Base-by-base conservation (phyloP, 352 stramenopile species). In the Pythium brassicae region DNA sequence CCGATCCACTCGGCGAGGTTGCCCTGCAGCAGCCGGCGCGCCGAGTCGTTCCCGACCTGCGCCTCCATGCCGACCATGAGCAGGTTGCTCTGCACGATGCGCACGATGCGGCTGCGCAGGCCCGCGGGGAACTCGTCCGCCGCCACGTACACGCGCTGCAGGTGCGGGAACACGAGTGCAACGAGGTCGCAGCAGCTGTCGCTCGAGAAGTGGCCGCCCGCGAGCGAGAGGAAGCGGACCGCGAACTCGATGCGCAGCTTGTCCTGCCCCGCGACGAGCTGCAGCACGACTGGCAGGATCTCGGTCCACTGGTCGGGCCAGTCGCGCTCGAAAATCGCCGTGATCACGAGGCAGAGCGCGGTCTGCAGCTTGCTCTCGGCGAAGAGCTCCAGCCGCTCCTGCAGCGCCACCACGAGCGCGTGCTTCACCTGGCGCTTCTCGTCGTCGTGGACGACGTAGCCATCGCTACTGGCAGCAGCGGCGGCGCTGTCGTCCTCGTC, bases 51-150 rank as follows among this genome's bases (percentile, higher is more conserved):
- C 35, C 83, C 83, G n/a, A 89, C 70, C 49, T 91, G 78, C 6
- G 83, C 80, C 50, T 90, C 79, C 69, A 93, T 91, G n/a, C 81
- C 81, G 44, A 91, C 75, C 78, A 91, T 91, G 7, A 88, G 62
- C 20, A 93, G 56, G 56, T 71, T 86, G 65, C 66, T 89, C 62
- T 93, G 76, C 43, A 93, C 80, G 43, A 93, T 89, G 19, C 78
- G 75, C 53, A 79, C 73, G 37, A 90, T 76, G 12, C 80, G 72
- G 5, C 71, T 80, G 40, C 78, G 70, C 9, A 84, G 76, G 15
- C 76, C 68, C 1, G 61, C 59, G 0, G 78, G 63, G 53, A 89
- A 89, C 39, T 86, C 66, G 12, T 61, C 58, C 0, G 62, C 53
- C 14, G 71, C 66, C 10, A 71, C 62, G 48, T 87, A 93, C 3